A percentile compares a stretch with the other conserved stretches of the same genome.
These are phyloP conservation scores for Pythium apleroticum DNA, from an alignment of 352 stramenopile genomes.

Conservation along the genomic window DNA sequence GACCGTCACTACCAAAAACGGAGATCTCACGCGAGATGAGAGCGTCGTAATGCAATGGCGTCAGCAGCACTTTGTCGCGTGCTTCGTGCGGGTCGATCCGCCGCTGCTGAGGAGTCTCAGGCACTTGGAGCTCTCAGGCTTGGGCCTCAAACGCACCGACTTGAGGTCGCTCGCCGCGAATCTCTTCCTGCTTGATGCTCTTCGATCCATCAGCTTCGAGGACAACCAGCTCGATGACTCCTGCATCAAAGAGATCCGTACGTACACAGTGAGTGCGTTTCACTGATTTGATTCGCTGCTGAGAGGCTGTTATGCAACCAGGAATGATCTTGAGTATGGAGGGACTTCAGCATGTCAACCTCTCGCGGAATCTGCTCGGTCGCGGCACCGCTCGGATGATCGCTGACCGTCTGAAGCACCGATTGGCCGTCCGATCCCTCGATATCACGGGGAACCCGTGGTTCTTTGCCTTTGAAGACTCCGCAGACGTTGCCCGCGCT, in stretches of 20 bases:
- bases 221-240: slow-evolving; percentile 44
- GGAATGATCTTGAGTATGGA: slow-evolving; percentile 32
- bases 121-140: slow-evolving; percentile 29
- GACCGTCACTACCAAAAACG: background rate
- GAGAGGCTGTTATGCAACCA: background rate
- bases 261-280: background rate
- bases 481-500: slow-evolving; percentile 26
- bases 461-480: slow-evolving; percentile 39
- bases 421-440: slow-evolving; percentile 30
- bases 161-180: slow-evolving; percentile 28
- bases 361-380: slow-evolving; percentile 45
- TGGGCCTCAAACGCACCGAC: slow-evolving; percentile 30
- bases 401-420: slow-evolving; percentile 33
- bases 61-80: slow-evolving; percentile 28
- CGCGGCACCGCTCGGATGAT: slow-evolving; percentile 27
- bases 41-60: background rate
- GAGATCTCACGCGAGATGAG: slow-evolving; percentile 5
- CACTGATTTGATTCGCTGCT: background rate
- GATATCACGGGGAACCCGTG: slow-evolving; percentile 35
- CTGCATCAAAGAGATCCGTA: slow-evolving; percentile 32
- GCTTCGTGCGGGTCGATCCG: slow-evolving; percentile 37
- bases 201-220: slow-evolving; percentile 32
- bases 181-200: slow-evolving; percentile 29
- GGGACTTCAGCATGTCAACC: slow-evolving; percentile 30
- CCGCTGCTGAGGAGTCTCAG: slow-evolving; percentile 27